These are phyloP conservation scores for Dendryphion nanum DNA, from an alignment of 2,329 filamentous ascomycete species.

Conservation along the genomic window DNA sequence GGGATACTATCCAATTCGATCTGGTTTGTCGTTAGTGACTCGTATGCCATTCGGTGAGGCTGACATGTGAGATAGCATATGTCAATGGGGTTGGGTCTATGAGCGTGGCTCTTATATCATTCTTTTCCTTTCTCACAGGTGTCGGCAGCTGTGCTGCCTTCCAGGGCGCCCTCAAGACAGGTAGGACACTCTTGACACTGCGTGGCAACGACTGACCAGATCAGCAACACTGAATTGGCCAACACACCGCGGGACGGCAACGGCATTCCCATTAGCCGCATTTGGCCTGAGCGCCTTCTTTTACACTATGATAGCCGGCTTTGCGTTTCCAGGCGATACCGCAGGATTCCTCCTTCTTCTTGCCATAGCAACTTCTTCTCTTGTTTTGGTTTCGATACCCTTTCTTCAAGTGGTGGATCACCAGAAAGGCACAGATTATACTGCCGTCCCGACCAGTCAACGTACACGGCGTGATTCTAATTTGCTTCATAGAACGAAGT, in stretches of 20 bases:
- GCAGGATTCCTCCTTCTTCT: conserved; percentile 78
- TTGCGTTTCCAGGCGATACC: conserved; percentile 81
- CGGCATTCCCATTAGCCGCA: conserved; percentile 86
- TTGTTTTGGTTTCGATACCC: conserved; percentile 77
- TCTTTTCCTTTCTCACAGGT: conserved; percentile 84
- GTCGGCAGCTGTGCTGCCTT: conserved; percentile 92
- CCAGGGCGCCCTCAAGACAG: conserved; percentile 77
- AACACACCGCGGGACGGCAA: conserved; percentile 85
- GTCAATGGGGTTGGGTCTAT: conserved; percentile 62
- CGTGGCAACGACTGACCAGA: conserved; percentile 16
- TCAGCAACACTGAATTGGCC: conserved; percentile 88
- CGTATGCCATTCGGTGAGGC: too few species aligned
- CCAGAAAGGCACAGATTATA: conserved; percentile 57
- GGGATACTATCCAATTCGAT: conserved; percentile 84
- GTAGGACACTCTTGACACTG: conserved; percentile 33
- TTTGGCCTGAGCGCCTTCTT: conserved; percentile 97
- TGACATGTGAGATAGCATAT: conserved; percentile 63
- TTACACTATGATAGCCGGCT: conserved; percentile 76
- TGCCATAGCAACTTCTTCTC: conserved; percentile 71
- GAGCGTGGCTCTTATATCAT: conserved; percentile 62
- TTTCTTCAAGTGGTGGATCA: conserved; percentile 76
- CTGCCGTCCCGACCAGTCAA: conserved; percentile 55
- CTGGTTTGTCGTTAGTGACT: too few species aligned
- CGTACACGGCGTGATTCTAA: conserved; percentile 45
- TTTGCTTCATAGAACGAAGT: conserved; percentile 48